Percentiles rank a stretch among this genome's conserved stretches.
phyloP scores from a whole-genome alignment of 495 filamentous ascomycete genomes.

The Lasiosphaeria hispida region DNA sequence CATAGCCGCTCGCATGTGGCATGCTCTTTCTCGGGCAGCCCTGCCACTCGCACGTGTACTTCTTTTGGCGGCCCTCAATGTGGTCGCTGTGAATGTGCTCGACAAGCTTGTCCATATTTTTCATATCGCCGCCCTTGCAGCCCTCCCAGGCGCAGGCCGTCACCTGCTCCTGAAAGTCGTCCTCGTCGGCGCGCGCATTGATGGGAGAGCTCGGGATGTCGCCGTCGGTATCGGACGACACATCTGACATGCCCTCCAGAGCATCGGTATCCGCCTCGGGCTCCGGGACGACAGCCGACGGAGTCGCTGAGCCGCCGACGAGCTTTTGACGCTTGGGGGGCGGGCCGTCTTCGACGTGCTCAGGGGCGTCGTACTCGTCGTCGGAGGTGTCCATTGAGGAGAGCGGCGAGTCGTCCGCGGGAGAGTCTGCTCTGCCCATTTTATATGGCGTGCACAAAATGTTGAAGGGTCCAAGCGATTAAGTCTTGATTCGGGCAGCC shows the following conservation, averaged over 20 bases:
- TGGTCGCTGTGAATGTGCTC: conserved; percentile 92
- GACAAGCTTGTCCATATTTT: conserved; percentile 92
- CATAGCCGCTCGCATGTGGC: conserved; percentile 92
- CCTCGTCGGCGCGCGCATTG: conserved; percentile 65
- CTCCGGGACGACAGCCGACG: conserved; percentile 45
- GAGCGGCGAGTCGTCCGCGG: conserved; percentile 36
- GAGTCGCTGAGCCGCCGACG: conserved; percentile 41
- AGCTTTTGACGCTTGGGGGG: conserved; percentile 52
- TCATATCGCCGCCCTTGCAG: conserved; percentile 73
- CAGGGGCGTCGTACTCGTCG: conserved; percentile 47
- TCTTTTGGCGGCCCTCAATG: conserved; percentile 69
- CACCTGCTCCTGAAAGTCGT: conserved; percentile 85
- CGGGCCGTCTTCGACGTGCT: conserved; percentile 39
- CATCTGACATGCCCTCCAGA: conserved; percentile 51
- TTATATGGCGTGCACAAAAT: background rate
- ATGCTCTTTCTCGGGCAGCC: conserved; percentile 84
- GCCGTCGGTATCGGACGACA: conserved; percentile 86
- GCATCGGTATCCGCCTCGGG: conserved; percentile 38
- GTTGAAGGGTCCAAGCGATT: background rate
- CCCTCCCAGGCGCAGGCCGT: conserved; percentile 87
- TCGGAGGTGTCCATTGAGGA: conserved; percentile 46
- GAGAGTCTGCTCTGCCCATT: conserved; percentile 33
- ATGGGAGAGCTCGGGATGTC: conserved; percentile 71
- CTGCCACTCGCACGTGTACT: conserved; percentile 91
- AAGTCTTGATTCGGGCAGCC: too few relatives aligned